Percentiles rank a stretch among this genome's conserved stretches.
Evolutionary conservation across 805 yeast species (phyloP).

Genomic region (Jamesozyma rosinii): DNA sequence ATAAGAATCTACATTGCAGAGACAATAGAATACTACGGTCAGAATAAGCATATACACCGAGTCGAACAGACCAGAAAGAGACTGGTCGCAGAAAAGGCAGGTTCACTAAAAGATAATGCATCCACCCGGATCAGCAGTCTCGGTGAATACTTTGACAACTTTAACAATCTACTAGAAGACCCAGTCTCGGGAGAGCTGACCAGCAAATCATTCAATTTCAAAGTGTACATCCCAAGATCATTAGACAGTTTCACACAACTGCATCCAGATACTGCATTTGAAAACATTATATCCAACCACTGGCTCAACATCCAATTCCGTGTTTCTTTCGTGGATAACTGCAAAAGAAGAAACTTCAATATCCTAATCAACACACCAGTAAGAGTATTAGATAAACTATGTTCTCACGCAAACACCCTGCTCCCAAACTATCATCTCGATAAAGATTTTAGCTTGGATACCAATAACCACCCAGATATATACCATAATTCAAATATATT

Average conservation of each 20-base stretch:
- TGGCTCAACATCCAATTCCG: conserved; percentile 87
- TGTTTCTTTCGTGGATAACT: conserved; percentile 49
- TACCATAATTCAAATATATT: conserved; percentile 31
- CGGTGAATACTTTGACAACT: conserved; percentile 22
- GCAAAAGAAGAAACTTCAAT: conserved; percentile 79
- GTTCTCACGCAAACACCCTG: conserved; percentile 71
- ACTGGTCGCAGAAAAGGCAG: conserved; percentile 70
- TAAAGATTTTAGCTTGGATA: neutral
- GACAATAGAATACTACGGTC: conserved; percentile 73
- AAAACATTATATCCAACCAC: conserved; percentile 76
- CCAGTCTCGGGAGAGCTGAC: conserved; percentile 45
- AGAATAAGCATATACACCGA: conserved; percentile 75
- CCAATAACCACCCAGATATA: conserved; percentile 6
- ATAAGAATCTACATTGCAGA: conserved; percentile 79
- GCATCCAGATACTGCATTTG: conserved; percentile 79
- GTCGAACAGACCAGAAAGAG: conserved; percentile 78
- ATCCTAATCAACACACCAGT: conserved; percentile 90
- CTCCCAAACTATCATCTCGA: conserved; percentile 52
- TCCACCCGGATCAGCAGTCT: conserved; percentile 14
- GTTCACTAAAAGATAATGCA: conserved; percentile 20
- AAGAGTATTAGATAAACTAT: conserved; percentile 61
- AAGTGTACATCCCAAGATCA: conserved; percentile 65
- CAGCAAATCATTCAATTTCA: conserved; percentile 74
- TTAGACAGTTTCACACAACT: conserved; percentile 46
- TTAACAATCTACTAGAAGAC: conserved; percentile 32